Evolutionary conservation across 2,329 filamentous ascomycete genomes (phyloP).

Genomic region (Xylaria multiplex): DNA sequence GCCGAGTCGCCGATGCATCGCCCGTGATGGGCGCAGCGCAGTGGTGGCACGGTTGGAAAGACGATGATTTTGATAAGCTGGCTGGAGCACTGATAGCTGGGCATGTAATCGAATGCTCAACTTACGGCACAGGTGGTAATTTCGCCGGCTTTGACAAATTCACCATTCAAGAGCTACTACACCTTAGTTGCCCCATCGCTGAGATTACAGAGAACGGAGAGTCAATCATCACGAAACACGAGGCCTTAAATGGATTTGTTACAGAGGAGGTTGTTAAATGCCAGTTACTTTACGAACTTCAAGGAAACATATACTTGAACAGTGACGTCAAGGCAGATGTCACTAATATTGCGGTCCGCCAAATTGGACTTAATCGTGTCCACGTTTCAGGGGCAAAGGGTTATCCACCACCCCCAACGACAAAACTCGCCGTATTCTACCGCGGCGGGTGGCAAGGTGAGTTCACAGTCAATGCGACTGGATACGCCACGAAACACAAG

Average conservation of each 20-base stretch:
- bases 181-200: constrained; percentile 53
- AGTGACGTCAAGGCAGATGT: constrained; percentile 58
- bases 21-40: constrained; percentile 66
- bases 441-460: constrained; percentile 59
- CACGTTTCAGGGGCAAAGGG: constrained; percentile 55
- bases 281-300: constrained; percentile 62
- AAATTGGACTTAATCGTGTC: constrained; percentile 52
- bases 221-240: constrained; percentile 51
- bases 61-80: constrained; percentile 58
- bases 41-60: constrained; percentile 65
- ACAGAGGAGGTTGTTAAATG: constrained; percentile 53
- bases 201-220: constrained; percentile 50
- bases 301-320: constrained; percentile 60
- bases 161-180: constrained; percentile 47
- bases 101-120: constrained; percentile 64
- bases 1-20: constrained; percentile 60
- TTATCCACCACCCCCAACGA: constrained; percentile 58
- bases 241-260: constrained; percentile 51
- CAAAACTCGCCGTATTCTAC: constrained; percentile 63
- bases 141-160: constrained; percentile 61
- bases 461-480: constrained; percentile 56
- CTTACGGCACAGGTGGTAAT: constrained; percentile 65
- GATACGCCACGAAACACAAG: constrained; percentile 60
- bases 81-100: constrained; percentile 62
- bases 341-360: constrained; percentile 49